Evolutionary conservation across 192 early-diverging fungal species (phyloP).

Genomic region (Podila minutissima): DNA sequence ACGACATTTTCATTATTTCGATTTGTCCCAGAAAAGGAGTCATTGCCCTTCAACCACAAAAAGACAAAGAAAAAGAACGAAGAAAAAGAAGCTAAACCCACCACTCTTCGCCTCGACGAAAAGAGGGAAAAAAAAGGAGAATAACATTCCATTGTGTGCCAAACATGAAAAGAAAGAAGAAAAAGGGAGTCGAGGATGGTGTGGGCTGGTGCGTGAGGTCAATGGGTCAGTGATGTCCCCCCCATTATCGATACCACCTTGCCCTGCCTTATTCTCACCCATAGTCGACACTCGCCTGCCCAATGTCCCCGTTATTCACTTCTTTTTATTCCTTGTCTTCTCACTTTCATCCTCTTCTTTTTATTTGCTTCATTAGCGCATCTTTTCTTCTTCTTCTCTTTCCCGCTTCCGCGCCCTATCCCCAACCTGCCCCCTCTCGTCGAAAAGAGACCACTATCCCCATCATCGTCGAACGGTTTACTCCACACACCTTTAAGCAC

Average conservation of each 20-base stretch:
- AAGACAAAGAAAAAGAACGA: not conserved
- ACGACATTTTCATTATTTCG: slow-evolving; percentile 11
- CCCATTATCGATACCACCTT: not conserved
- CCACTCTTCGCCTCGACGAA: not conserved
- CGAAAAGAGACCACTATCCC: too few species aligned
- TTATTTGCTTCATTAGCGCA: not conserved
- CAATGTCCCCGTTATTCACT: not conserved
- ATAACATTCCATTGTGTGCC: slow-evolving; percentile 26
- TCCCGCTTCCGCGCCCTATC: not conserved
- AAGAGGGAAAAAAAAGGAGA: slow-evolving; percentile 1
- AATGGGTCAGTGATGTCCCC: not conserved
- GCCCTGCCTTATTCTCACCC: not conserved
- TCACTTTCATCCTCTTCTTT: not conserved
- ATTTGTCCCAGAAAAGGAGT: slow-evolving; percentile 26
- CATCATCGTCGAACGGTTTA: too few species aligned
- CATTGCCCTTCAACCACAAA: not conserved
- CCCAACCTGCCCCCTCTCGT: not conserved
- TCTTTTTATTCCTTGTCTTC: not conserved
- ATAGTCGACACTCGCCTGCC: not conserved
- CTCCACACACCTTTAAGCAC: not conserved
- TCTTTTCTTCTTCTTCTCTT: not conserved
- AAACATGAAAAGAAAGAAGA: slow-evolving; percentile 4
- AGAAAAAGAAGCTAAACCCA: not conserved
- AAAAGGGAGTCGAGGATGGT: not conserved
- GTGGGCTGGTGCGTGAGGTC: not conserved